Conservation (phyloP, 495 filamentous ascomycete species). For the Daldinia concentrica region DNA sequence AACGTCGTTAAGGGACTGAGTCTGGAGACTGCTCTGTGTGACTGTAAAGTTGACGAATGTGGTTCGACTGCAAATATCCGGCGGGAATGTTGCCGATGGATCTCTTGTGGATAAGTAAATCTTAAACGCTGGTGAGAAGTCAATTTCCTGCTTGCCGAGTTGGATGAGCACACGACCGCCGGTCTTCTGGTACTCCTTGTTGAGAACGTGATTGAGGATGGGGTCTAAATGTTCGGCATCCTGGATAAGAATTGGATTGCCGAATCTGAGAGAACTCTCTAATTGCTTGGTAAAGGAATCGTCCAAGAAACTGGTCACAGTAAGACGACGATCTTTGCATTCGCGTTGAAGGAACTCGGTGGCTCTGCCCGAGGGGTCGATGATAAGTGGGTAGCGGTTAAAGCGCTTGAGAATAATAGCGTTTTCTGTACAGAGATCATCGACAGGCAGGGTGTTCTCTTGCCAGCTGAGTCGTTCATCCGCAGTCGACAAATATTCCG, state of each 20-base stretch:
- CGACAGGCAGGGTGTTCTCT: slow-evolving; percentile 92
- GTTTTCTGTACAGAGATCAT: slow-evolving; percentile 98
- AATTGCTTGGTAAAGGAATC: slow-evolving; percentile 98
- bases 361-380: slow-evolving; percentile 93
- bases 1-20: slow-evolving; percentile 95
- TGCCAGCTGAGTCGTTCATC: slow-evolving; percentile 96
- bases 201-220: slow-evolving; percentile 97
- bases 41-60: slow-evolving; percentile 99
- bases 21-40: slow-evolving; percentile 97
- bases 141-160: slow-evolving; percentile 97
- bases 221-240: slow-evolving; percentile 97
- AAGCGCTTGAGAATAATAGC: slow-evolving; percentile 96
- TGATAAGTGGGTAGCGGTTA: slow-evolving; percentile 97
- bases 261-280: slow-evolving; percentile 95
- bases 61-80: slow-evolving; percentile 96
- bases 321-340: slow-evolving; percentile 90
- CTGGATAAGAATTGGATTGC: slow-evolving; percentile 97
- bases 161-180: slow-evolving; percentile 98
- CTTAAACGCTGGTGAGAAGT: slow-evolving; percentile 97
- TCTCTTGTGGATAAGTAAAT: slow-evolving; percentile 95
- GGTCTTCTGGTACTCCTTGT: slow-evolving; percentile 99
- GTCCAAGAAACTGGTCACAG: slow-evolving; percentile 97
- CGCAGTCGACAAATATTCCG: slow-evolving; percentile 95
- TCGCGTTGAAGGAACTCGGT: slow-evolving; percentile 95
- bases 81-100: slow-evolving; percentile 95